Evolutionary conservation across 2,329 filamentous ascomycete genomes (phyloP), one percentile per base, ranked within the genome.

Genomic region (Ophiostoma sp.): DNA sequence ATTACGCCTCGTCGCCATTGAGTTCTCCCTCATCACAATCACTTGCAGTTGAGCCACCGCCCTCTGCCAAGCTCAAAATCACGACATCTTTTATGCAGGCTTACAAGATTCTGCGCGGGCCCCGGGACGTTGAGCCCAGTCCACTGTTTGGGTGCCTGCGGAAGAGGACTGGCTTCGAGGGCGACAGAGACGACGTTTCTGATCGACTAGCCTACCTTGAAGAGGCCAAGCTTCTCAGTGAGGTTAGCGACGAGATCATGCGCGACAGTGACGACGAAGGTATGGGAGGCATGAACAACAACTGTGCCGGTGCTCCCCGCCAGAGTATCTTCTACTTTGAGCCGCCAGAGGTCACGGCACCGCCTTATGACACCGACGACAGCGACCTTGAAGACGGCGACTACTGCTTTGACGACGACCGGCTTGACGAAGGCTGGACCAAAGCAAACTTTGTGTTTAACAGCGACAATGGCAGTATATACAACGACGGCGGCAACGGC

Each of bases 51-150:
- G 27, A 7, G n/a, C 58, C 58, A 14, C 16, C 38, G 38, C 14
- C 58, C 3, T 38, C 58, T 4, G 11, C 58, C 42, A 64, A 45
- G 55, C 69, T 70, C 40, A 69, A 69, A 44, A 67, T 70, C 27
- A 72, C 71, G 1, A 67, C 68, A 66, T 36, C 71, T 1, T 71
- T 72, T 49, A 68, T 79, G 55, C 71, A 74, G 65, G 75, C 77
- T 0, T 79, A 79, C 68, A 72, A 72, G 8, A 74, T 75, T 14
- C 76, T 79, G 75, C 75, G 75, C 18, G 77, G 77, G 1, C 73
- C 75, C 6, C 69, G 72, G 12, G 70, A 66, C 27, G 64, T 70
- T 12, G 70, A 72, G 6, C 70, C 71, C 0, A 74, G 75, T 27
- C 73, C 77, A 2, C 67, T 78, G 16, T 74, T 76, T 52, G 69